phyloP scores from a whole-genome alignment of 805 yeast genomes.

The Cyberlindnera japonica region DNA sequence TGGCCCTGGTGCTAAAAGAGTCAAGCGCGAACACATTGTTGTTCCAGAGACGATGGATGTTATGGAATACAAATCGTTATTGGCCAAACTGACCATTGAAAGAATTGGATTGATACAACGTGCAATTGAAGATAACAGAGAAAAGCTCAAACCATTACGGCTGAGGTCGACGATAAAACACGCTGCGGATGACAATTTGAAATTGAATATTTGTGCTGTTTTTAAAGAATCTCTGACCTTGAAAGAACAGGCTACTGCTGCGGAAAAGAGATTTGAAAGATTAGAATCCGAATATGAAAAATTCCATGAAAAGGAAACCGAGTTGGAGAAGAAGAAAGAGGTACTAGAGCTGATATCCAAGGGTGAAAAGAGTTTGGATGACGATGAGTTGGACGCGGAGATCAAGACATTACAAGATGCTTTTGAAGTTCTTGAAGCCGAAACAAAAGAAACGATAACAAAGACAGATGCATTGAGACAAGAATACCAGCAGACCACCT shows the following conservation, averaged over 20 bases:
- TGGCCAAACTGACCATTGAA: constrained; percentile 37
- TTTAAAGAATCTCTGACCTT: constrained; percentile 32
- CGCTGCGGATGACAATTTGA: constrained; percentile 35
- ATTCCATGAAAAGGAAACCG: constrained; percentile 10
- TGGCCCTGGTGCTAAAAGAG: constrained; percentile 2
- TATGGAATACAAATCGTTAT: constrained; percentile 33
- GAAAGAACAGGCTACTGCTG: constrained; percentile 18
- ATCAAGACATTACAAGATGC: constrained; percentile 15
- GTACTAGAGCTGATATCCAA: constrained; percentile 2
- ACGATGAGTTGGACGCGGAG: constrained; percentile 32
- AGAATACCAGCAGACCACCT: constrained; percentile 43
- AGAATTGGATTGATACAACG: constrained; percentile 30
- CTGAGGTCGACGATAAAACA: constrained; percentile 39
- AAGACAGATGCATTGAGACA: constrained; percentile 28
- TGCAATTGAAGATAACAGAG: constrained; percentile 23
- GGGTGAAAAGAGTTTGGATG: constrained; percentile 27
- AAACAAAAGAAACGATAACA: background rate
- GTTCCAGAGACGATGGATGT: constrained; percentile 23
- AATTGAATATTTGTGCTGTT: constrained; percentile 37
- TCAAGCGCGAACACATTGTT: constrained; percentile 14
- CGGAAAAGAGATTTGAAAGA: constrained; percentile 21
- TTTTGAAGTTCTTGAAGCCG: constrained; percentile 12
- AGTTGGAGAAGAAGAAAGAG: constrained; percentile 5
- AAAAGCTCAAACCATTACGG: constrained; percentile 28
- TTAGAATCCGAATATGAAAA: constrained; percentile 21